Base-by-base conservation (phyloP, 2,329 filamentous ascomycete species). In the Botrytis galanthina region DNA sequence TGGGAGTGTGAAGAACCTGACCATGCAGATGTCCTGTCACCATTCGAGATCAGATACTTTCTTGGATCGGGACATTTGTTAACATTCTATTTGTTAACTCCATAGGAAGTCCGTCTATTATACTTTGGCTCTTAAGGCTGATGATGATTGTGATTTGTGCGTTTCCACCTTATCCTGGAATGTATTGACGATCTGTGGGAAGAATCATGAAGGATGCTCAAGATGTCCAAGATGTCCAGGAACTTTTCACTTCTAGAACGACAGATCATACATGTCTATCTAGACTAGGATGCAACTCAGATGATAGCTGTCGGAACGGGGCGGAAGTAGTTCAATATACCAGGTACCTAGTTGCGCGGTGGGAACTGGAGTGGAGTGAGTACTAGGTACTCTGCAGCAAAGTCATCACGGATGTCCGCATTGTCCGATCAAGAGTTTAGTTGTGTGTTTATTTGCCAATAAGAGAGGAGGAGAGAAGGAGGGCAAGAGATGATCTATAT, bases 211-310 rank as follows among this genome's bases (percentile, higher is more conserved):
- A 39, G 35, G 60, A 42, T 62, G 35, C n/a, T 62, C 60, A 37
- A 16, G 60, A 63, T 39, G 18, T 20, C 18, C 61, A 63, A n/a
- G 60, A 63, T 44, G 26, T 44, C 12, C 60, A 8, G 60, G 39
- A 63, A n/a, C 2, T 63, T 63, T 29, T 63, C 9, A n/a, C 63
- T 51, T 67, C 63, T 67, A 67, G 64, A 54, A 26, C 32, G 46
- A 12, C 48, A 10, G 35, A 67, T 67, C 64, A 51, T 12, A 57
- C 51, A 57, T 9, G 3, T 5, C 12, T 37, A 37, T 7, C 8
- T 48, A 57, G 51, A 29, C 44, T 44, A 35, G 35, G 44, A 26
- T 62, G n/a, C 37, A 48, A n/a, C 63, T 46, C 26, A n/a, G 37
- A 39, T 42, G 35, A 62, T 63, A 39, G 26, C 39, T 39, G 39